These are phyloP conservation scores for Xylariales sp. DNA, from an alignment of 2,329 filamentous ascomycete genomes.

Conservation along the genomic window DNA sequence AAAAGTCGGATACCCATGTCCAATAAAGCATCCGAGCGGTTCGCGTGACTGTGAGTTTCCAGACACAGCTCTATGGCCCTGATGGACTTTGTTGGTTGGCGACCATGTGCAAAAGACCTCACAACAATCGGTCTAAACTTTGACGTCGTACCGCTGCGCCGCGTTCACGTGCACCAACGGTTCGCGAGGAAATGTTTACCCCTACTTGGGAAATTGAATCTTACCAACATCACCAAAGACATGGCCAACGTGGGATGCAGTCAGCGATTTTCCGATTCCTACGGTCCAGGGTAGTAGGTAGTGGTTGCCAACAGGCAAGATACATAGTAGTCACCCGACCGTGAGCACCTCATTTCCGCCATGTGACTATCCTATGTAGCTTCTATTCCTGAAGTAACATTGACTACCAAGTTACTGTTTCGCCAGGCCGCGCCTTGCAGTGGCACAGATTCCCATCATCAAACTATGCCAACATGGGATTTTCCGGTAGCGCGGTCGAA, in stretches of 20 bases:
- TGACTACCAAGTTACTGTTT: not conserved
- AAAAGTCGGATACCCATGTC: conserved; percentile 7
- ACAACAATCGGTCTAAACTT: conserved; percentile 7
- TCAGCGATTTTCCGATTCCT: too few species aligned
- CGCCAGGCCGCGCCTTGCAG: not conserved
- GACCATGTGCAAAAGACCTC: not conserved
- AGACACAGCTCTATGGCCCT: conserved; percentile 3
- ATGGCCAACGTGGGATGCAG: not conserved
- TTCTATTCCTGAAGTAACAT: not conserved
- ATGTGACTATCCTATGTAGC: too few species aligned
- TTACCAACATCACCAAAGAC: conserved; percentile 5
- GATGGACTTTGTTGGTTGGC: not conserved
- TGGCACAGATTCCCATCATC: not conserved
- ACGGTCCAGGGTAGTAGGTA: not conserved
- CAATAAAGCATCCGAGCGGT: conserved; percentile 6
- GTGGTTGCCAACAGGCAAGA: conserved; percentile 1
- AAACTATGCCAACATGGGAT: conserved; percentile 2
- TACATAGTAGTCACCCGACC: not conserved
- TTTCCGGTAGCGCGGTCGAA: not conserved
- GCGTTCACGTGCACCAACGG: conserved; percentile 6
- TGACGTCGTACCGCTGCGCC: not conserved
- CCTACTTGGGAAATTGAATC: conserved; percentile 7
- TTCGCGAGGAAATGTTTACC: conserved; percentile 1
- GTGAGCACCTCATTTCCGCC: too few species aligned
- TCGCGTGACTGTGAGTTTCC: conserved; percentile 3